Evolutionary conservation across 2,329 filamentous ascomycete genomes (phyloP).

Genomic region (Aphanocladium album): DNA sequence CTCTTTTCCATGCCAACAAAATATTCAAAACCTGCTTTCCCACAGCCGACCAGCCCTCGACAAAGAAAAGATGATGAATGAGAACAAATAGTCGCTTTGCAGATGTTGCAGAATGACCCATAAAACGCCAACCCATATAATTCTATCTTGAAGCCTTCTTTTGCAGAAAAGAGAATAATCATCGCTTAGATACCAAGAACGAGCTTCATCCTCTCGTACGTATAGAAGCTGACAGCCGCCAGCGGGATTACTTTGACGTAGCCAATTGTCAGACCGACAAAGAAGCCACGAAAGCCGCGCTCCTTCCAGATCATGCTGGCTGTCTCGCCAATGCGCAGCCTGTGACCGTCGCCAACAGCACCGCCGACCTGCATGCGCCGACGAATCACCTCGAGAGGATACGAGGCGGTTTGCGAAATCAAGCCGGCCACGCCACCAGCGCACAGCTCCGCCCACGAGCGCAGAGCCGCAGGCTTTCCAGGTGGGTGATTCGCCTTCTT

Average conservation of each 20-base stretch:
- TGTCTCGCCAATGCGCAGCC: conserved; percentile 74
- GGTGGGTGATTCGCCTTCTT: conserved; percentile 47
- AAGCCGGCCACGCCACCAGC: conserved; percentile 83
- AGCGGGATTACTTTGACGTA: conserved; percentile 93
- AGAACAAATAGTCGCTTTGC: conserved; percentile 1
- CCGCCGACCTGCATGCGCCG: conserved; percentile 95
- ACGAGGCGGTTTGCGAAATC: conserved; percentile 86
- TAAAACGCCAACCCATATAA: conserved; percentile 8
- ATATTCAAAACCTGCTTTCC: background rate
- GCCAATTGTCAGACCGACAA: conserved; percentile 87
- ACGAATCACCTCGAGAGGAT: conserved; percentile 88
- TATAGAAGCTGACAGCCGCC: conserved; percentile 66
- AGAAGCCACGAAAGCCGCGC: conserved; percentile 76
- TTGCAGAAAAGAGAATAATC: background rate
- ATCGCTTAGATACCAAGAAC: conserved; percentile 56
- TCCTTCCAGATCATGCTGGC: conserved; percentile 69
- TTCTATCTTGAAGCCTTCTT: background rate
- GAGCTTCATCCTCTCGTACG: conserved; percentile 60
- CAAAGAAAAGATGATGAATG: background rate
- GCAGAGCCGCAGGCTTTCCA: conserved; percentile 66
- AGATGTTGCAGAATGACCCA: background rate
- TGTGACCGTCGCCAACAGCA: conserved; percentile 82
- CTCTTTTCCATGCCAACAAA: background rate
- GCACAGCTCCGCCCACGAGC: conserved; percentile 79
- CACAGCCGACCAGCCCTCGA: background rate